These are phyloP conservation scores for Myriosclerotinia duriaeana DNA, from an alignment of 2,329 filamentous ascomycete species.

Conservation along the genomic window DNA sequence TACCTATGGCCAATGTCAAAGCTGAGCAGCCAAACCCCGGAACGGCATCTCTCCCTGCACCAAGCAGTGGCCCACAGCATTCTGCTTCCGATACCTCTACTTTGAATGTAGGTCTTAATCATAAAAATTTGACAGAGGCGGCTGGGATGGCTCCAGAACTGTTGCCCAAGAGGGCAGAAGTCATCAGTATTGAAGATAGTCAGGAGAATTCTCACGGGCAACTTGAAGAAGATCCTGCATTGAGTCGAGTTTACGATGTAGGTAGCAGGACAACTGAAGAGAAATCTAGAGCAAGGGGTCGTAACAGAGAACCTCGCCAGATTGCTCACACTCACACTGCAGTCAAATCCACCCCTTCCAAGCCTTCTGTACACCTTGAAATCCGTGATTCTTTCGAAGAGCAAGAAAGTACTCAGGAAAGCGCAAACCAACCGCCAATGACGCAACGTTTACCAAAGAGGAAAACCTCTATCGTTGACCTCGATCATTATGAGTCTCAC, in stretches of 20 bases:
- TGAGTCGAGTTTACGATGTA: background rate
- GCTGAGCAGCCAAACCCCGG: background rate
- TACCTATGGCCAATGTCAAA: background rate
- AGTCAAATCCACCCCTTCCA: background rate
- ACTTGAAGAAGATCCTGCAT: background rate
- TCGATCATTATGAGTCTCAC: background rate
- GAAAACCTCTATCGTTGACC: background rate
- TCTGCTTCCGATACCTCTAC: background rate
- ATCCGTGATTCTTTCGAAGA: constrained; percentile 10
- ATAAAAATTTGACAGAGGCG: background rate
- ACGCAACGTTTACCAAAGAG: background rate
- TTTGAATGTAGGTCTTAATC: background rate
- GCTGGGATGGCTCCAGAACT: background rate
- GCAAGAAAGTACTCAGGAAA: constrained; percentile 7
- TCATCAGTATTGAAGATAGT: constrained; percentile 19
- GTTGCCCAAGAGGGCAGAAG: background rate
- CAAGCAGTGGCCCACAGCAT: constrained; percentile 19
- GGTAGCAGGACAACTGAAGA: background rate
- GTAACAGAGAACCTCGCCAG: background rate
- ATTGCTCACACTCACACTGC: background rate
- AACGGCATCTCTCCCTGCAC: constrained; percentile 4
- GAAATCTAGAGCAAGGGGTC: background rate
- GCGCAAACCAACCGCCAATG: background rate
- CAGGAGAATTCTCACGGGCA: constrained; percentile 5
- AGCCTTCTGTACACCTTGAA: background rate